Base-by-base conservation (phyloP, 768 basidiomycete genomes). In the Hericium rajendrae region DNA sequence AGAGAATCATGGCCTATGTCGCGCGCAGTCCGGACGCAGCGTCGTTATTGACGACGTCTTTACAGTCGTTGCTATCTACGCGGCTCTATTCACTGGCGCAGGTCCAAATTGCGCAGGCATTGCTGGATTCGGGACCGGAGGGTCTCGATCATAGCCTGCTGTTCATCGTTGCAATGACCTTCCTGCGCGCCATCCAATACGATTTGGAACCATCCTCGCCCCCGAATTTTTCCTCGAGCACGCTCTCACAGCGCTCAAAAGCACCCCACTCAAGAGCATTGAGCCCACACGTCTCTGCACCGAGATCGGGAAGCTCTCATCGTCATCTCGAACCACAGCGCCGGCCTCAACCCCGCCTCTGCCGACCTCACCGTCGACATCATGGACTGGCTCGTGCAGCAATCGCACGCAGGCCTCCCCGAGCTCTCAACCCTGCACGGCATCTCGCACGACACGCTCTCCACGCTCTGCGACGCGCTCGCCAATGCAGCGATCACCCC, bases 361-460 rank as follows among this genome's bases (percentile, higher is more conserved):
- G 74, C 80, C 13, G 72, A 72, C 22, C 65, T 64, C 6, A 59
- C 76, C 9, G 64, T 83, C 16, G 67, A 73, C 4, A 69, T 81
- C 1, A 71, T 87, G n/a, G 71, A 76, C 54, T 86, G 84, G 83
- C 71, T 84, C n/a, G 57, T 61, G 24, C 49, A 54, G 4, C 57
- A 53, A 6, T 63, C 72, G 12, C 67, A 72, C 4, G 77, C 78
- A 48, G 71, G 71, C 5, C 71, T 76, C 6, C 65, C 73, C 49
- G 76, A 74, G 43, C 71, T 80, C 16, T 68, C 67, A n/a, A 74
- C 74, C 20, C 72, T 87, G 9, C 73, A 68, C 11, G 78, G 79
- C 9, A 72, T 86, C 54, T 74, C 78, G 4, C 60, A 68, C 48
- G 74, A 79, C 20, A 73, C 71, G 0, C 78, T 83, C 62, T 66